Evolutionary conservation across 2,329 filamentous ascomycete species (phyloP).

Genomic region (Talaromyces sp.): DNA sequence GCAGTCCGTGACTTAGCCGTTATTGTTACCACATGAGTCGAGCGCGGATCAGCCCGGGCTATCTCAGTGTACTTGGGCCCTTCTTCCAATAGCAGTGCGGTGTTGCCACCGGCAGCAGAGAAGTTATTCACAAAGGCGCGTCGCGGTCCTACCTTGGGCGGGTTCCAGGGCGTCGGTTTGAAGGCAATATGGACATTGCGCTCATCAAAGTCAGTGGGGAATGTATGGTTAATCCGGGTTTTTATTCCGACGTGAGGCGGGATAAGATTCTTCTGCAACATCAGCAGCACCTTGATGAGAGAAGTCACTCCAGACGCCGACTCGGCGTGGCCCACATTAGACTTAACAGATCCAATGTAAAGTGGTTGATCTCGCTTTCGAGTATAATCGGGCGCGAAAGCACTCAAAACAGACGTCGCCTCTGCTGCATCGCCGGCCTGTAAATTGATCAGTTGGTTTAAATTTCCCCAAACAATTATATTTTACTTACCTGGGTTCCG

Average conservation of each 20-base stretch:
- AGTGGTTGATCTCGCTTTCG: neutral
- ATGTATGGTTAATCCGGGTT: constrained; percentile 41
- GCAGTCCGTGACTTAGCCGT: constrained; percentile 48
- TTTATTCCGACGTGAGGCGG: constrained; percentile 34
- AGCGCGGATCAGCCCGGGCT: constrained; percentile 46
- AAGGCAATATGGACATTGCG: constrained; percentile 44
- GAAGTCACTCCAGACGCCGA: constrained; percentile 51
- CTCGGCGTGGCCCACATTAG: constrained; percentile 61
- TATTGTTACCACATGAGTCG: constrained; percentile 50
- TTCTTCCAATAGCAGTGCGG: constrained; percentile 43
- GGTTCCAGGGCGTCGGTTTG: constrained; percentile 38
- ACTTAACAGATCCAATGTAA: constrained; percentile 46
- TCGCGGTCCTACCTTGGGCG: constrained; percentile 23
- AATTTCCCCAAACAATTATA: constrained; percentile 25
- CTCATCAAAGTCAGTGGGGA: constrained; percentile 39
- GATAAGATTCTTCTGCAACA: constrained; percentile 31
- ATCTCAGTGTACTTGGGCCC: constrained; percentile 22
- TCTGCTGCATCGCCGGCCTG: constrained; percentile 20
- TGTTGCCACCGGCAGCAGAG: constrained; percentile 66
- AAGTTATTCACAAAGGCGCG: constrained; percentile 61
- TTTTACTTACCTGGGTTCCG: constrained; percentile 28
- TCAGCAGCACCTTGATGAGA: constrained; percentile 31
- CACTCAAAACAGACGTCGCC: constrained; percentile 20
- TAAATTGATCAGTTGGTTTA: constrained; percentile 21
- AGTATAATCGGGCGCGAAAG: neutral